These are phyloP conservation scores for Comarum palustre DNA, from an alignment of 306 rosid species.

Conservation along the genomic window DNA sequence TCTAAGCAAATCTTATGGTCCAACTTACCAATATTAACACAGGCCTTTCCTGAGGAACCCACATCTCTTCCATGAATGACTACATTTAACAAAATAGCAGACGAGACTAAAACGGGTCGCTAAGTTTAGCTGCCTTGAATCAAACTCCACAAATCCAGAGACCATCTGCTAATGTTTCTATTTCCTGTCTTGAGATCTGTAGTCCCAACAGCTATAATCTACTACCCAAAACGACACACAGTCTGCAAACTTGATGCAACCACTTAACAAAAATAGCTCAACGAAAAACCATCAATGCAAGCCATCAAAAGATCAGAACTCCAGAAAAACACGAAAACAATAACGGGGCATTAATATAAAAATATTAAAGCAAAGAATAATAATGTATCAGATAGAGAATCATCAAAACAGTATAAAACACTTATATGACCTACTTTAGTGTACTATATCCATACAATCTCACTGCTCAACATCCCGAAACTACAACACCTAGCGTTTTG, in stretches of 20 bases:
- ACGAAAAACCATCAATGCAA: conserved; percentile 31
- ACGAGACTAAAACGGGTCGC: conserved; percentile 23
- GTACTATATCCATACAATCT: neutral
- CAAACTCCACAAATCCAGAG: conserved; percentile 35
- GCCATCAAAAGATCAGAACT: conserved; percentile 41
- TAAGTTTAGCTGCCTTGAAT: conserved; percentile 26
- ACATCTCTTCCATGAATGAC: conserved; percentile 20
- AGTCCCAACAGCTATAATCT: conserved; percentile 38
- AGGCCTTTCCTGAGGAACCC: conserved; percentile 21
- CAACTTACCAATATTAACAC: conserved; percentile 27
- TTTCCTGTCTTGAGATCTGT: conserved; percentile 31
- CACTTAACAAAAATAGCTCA: conserved; percentile 43
- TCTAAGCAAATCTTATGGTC: conserved; percentile 27
- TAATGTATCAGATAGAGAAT: neutral
- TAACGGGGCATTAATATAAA: conserved; percentile 24
- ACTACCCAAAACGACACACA: conserved; percentile 36
- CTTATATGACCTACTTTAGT: no score
- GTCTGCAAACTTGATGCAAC: conserved; percentile 38
- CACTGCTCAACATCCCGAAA: neutral
- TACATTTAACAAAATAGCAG: conserved; percentile 17
- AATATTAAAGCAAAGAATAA: neutral
- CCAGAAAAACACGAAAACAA: conserved; percentile 35
- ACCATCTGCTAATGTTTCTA: conserved; percentile 26
- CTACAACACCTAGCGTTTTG: no score
- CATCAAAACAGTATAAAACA: neutral